Evolutionary conservation across 768 basidiomycete genomes (phyloP).

Genomic region (Daedalea quercina): DNA sequence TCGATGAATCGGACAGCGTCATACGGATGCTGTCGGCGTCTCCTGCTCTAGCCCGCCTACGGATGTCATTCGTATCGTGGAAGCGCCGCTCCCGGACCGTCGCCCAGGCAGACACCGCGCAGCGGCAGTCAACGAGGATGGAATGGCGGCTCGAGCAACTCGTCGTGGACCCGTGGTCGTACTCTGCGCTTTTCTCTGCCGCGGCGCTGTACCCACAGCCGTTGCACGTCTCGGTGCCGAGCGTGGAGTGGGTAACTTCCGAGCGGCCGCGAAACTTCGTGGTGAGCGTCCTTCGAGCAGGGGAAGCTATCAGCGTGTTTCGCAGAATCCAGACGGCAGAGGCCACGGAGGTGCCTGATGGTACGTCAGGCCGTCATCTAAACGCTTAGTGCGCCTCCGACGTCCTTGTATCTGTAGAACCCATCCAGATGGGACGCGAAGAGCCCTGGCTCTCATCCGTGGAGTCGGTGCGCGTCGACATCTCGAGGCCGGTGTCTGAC

Average conservation of each 20-base stretch:
- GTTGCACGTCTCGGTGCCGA: background rate
- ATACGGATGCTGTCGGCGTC: background rate
- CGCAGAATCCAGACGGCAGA: too few relatives aligned
- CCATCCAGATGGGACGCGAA: background rate
- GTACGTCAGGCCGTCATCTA: too few relatives aligned
- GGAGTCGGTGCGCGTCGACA: background rate
- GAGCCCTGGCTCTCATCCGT: background rate
- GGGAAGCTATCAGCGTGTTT: too few relatives aligned
- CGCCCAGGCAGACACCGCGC: background rate
- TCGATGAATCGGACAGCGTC: background rate
- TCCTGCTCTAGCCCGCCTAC: background rate
- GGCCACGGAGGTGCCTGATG: too few relatives aligned
- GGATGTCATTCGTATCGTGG: background rate
- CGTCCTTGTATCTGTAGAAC: background rate
- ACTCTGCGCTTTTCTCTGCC: background rate
- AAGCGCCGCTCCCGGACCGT: background rate
- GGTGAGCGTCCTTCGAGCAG: background rate
- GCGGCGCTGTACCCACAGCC: background rate
- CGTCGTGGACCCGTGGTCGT: background rate
- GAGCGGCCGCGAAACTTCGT: background rate
- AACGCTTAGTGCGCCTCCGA: too few relatives aligned
- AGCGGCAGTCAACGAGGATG: background rate
- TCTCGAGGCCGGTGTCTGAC: background rate
- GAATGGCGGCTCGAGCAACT: background rate
- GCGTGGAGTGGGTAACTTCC: background rate